phyloP scores from a whole-genome alignment of 176 grass and related monocot species.

The Chloris gayana region DNA sequence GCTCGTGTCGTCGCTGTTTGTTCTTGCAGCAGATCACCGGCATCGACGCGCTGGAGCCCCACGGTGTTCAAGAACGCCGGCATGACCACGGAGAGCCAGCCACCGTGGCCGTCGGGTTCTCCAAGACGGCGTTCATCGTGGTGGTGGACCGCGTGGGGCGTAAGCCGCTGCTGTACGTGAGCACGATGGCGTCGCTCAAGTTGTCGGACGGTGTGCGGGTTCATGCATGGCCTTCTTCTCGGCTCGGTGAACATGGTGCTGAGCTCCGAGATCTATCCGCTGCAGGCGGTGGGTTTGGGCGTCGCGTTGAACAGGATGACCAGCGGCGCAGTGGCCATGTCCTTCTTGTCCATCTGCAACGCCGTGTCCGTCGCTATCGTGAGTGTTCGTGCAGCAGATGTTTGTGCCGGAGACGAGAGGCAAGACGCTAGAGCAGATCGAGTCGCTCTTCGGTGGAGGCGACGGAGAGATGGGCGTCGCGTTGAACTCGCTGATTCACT shows the following conservation, averaged over 20 bases:
- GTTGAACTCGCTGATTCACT: too few relatives aligned
- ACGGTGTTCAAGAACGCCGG: slow-evolving; percentile 68
- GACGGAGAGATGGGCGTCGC: too few relatives aligned
- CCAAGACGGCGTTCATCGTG: slow-evolving; percentile 66
- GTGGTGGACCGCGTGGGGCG: slow-evolving; percentile 66
- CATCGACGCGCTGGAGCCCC: slow-evolving; percentile 69
- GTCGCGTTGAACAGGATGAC: slow-evolving; percentile 56
- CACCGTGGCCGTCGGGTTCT: slow-evolving; percentile 65
- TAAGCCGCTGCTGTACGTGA: slow-evolving; percentile 67
- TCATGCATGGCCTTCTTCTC: too few relatives aligned
- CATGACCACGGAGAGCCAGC: slow-evolving; percentile 50
- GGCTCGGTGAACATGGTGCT: slow-evolving; percentile 48
- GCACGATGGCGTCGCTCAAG: too few relatives aligned
- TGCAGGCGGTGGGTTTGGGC: slow-evolving; percentile 69
- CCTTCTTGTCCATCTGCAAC: slow-evolving; percentile 63
- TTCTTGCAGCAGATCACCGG: slow-evolving; percentile 79
- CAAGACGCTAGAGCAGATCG: slow-evolving; percentile 77
- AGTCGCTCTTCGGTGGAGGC: slow-evolving; percentile 47
- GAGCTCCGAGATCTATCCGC: slow-evolving; percentile 79
- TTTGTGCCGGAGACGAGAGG: slow-evolving; percentile 75
- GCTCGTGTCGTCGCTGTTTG: too few relatives aligned
- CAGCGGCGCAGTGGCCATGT: slow-evolving; percentile 80
- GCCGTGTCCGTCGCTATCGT: slow-evolving; percentile 56
- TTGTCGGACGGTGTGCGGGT: slow-evolving; percentile 72
- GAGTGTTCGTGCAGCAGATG: slow-evolving; percentile 58